Conservation (phyloP, 1,139 yeast genomes). For the Hyphopichia fennica region DNA sequence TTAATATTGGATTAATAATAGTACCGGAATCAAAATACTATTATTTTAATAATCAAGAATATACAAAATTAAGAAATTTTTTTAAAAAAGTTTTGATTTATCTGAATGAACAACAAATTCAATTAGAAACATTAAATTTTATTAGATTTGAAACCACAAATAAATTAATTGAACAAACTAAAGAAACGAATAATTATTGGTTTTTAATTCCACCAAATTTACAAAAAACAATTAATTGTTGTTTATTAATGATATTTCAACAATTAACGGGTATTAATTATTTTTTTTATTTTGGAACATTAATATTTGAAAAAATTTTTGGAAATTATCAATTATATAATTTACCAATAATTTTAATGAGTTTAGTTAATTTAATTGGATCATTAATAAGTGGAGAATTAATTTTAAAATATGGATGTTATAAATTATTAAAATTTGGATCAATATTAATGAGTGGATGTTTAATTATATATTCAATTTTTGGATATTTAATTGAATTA, state of each 20-base stretch:
- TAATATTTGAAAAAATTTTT: constrained; percentile 14
- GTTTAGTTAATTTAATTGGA: constrained; percentile 18
- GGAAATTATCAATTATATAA: not conserved
- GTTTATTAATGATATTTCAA: constrained; percentile 27
- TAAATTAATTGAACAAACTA: not conserved
- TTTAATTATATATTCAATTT: constrained; percentile 13
- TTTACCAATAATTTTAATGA: constrained; percentile 11
- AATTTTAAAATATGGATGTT: constrained; percentile 8
- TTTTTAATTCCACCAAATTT: not conserved
- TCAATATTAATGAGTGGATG: constrained; percentile 14
- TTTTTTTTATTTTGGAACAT: constrained; percentile 31
- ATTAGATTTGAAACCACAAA: not conserved
- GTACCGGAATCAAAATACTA: constrained; percentile 13
- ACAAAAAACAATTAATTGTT: constrained; percentile 10
- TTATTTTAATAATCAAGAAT: not conserved
- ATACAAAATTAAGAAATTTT: not conserved
- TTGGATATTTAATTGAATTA: constrained; percentile 9
- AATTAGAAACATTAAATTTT: not conserved
- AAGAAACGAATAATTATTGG: not conserved
- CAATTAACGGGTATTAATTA: constrained; percentile 37
- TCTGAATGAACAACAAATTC: too few relatives aligned
- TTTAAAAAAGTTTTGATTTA: not conserved
- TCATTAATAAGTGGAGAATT: constrained; percentile 13
- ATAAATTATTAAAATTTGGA: constrained; percentile 9
- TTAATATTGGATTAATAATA: constrained; percentile 7